Percentiles rank a stretch among this genome's conserved stretches.
Conservation (phyloP, 148 eudicot genomes). For the Camellia lanceoleosa region DNA sequence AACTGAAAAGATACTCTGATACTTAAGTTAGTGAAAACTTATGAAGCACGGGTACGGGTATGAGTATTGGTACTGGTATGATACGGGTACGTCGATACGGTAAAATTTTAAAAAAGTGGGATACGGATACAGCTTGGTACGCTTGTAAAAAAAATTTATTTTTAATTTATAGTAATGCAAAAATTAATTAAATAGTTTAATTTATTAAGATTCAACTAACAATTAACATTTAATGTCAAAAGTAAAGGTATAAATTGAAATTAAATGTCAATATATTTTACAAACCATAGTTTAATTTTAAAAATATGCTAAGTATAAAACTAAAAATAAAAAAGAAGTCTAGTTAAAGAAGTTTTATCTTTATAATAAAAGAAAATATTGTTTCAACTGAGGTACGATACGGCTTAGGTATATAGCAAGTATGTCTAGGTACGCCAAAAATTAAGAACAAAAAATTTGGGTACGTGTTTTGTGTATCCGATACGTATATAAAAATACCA, state of each 20-base stretch:
- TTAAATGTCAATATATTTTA: too few relatives aligned
- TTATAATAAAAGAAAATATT: too few relatives aligned
- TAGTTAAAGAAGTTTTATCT: not conserved
- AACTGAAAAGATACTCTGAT: not conserved
- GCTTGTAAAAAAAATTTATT: not conserved
- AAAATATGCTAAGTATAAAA: too few relatives aligned
- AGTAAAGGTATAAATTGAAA: not conserved
- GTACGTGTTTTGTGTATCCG: too few relatives aligned
- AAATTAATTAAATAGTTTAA: not conserved
- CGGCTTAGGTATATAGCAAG: too few relatives aligned
- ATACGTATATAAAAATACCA: too few relatives aligned
- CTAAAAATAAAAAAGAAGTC: not conserved
- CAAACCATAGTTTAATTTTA: too few relatives aligned
- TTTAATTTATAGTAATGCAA: not conserved
- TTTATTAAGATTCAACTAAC: not conserved
- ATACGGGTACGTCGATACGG: not conserved
- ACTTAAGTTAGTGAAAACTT: not conserved
- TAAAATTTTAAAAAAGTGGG: not conserved
- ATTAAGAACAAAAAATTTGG: too few relatives aligned
- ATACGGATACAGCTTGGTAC: not conserved
- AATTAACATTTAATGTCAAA: not conserved
- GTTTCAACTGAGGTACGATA: too few relatives aligned
- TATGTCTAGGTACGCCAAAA: too few relatives aligned
- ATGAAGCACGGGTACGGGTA: not conserved
- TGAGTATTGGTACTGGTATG: too few relatives aligned